These are phyloP conservation scores for Trichoderma gracile DNA, from an alignment of 2,329 filamentous ascomycete species.

Conservation along the genomic window DNA sequence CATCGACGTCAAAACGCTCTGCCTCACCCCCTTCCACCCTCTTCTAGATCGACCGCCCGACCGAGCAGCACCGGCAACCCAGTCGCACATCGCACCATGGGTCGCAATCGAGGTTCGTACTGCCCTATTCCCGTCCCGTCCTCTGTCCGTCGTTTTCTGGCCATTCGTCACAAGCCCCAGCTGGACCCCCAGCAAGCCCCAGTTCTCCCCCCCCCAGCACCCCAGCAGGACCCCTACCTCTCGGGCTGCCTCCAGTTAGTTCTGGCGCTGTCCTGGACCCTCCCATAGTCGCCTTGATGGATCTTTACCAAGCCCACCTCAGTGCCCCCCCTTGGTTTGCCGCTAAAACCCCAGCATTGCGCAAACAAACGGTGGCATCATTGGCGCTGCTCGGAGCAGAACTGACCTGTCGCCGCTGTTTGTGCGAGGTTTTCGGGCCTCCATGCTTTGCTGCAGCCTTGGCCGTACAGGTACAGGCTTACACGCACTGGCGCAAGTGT, in stretches of 20 bases:
- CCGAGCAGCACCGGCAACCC: slow-evolving; percentile 2
- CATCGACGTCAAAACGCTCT: neutral
- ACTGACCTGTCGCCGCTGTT: neutral
- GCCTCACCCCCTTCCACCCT: neutral
- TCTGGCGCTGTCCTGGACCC: slow-evolving; percentile 5
- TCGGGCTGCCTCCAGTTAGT: neutral
- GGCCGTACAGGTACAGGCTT: neutral
- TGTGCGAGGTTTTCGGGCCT: neutral
- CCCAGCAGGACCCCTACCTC: slow-evolving; percentile 17
- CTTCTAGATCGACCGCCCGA: slow-evolving; percentile 14
- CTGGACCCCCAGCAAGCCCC: slow-evolving; percentile 1
- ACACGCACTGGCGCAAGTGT: neutral
- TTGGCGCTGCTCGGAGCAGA: neutral
- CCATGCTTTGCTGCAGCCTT: neutral
- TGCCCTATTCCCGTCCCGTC: slow-evolving; percentile 30
- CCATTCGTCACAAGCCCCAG: slow-evolving; percentile 16
- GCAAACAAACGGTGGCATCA: slow-evolving; percentile 9
- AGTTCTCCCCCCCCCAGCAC: neutral
- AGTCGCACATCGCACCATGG: slow-evolving; percentile 47
- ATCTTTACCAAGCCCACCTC: slow-evolving; percentile 4
- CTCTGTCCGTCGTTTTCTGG: slow-evolving; percentile 6
- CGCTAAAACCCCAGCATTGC: slow-evolving; percentile 22
- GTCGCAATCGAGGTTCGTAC: slow-evolving; percentile 56
- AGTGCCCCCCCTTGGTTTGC: neutral
- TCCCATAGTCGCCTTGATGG: neutral